Conservation (phyloP, 106 monocot genomes). For the Apostasia shenzhenica region DNA sequence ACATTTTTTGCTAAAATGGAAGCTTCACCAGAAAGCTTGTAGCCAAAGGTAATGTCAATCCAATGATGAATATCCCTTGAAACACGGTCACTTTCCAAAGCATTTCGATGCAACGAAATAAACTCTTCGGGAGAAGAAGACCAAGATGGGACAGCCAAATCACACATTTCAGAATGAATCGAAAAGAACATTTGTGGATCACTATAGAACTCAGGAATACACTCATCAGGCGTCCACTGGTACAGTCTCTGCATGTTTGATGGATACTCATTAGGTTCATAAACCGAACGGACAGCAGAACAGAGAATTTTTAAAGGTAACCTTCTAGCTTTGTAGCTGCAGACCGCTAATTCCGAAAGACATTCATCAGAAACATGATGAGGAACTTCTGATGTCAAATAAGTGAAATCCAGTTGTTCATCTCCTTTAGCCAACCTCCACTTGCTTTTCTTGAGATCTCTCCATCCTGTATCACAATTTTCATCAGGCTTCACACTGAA, state of each 20-base stretch:
- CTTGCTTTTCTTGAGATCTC: conserved; percentile 92
- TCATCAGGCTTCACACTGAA: conserved; percentile 86
- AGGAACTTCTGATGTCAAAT: conserved; percentile 84
- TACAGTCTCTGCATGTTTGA: conserved; percentile 97
- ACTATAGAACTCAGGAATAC: conserved; percentile 94
- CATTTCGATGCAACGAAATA: conserved; percentile 69
- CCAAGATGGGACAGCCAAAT: conserved; percentile 86
- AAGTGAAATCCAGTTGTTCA: conserved; percentile 97
- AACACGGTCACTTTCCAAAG: conserved; percentile 85
- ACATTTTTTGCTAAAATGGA: conserved; percentile 90
- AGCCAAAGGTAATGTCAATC: conserved; percentile 99
- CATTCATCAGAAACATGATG: conserved; percentile 99
- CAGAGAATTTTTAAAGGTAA: conserved; percentile 71
- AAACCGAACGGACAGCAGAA: conserved; percentile 89
- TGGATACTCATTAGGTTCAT: conserved; percentile 98
- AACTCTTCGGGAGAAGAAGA: conserved; percentile 80
- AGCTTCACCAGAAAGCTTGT: conserved; percentile 78
- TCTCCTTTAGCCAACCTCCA: conserved; percentile 98
- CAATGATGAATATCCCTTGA: conserved; percentile 84
- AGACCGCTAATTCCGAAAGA: conserved; percentile 94
- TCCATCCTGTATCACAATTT: conserved; percentile 81
- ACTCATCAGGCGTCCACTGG: conserved; percentile 99
- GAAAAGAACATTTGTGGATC: conserved; percentile 79
- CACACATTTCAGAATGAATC: conserved; percentile 84
- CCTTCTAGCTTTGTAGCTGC: conserved; percentile 98